A percentile compares a stretch with the other conserved stretches of the same genome.
phyloP scores from a whole-genome alignment of 108 stramenopile genomes.

The Pseudonitzschia pungens region DNA sequence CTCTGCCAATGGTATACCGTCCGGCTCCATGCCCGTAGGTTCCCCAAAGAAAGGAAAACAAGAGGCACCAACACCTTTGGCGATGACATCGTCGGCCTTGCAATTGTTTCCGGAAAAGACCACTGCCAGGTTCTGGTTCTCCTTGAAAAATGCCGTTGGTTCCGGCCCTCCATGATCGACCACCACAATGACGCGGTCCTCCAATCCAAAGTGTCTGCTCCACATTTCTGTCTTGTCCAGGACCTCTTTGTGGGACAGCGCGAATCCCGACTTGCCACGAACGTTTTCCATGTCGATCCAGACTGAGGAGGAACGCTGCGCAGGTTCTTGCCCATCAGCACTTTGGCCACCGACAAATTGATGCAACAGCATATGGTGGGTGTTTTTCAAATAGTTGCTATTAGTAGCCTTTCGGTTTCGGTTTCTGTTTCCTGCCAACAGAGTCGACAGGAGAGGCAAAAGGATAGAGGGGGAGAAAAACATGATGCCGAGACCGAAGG shows the following conservation, averaged over 20 bases:
- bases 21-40: background rate
- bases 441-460: background rate
- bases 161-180: conserved; percentile 63
- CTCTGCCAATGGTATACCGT: background rate
- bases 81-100: conserved; percentile 79
- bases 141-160: conserved; percentile 40
- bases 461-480: background rate
- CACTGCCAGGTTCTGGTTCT: conserved; percentile 27
- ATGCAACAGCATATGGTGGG: conserved; percentile 4
- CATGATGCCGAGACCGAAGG: background rate
- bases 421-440: background rate
- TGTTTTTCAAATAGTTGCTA: conserved; percentile 2
- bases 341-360: background rate
- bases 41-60: conserved; percentile 7
- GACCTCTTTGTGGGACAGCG: conserved; percentile 49
- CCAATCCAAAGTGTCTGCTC: conserved; percentile 34
- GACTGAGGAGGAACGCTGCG: background rate
- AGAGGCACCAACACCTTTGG: conserved; percentile 31
- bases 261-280: conserved; percentile 65
- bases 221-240: conserved; percentile 46
- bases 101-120: conserved; percentile 55
- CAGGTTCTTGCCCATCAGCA: background rate
- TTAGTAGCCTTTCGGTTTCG: background rate
- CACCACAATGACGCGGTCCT: conserved; percentile 39
- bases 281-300: conserved; percentile 68